Evolutionary conservation across 2,329 filamentous ascomycete species (phyloP), one percentile per base, ranked within the genome.

Genomic region (Bipolaris victoriae): DNA sequence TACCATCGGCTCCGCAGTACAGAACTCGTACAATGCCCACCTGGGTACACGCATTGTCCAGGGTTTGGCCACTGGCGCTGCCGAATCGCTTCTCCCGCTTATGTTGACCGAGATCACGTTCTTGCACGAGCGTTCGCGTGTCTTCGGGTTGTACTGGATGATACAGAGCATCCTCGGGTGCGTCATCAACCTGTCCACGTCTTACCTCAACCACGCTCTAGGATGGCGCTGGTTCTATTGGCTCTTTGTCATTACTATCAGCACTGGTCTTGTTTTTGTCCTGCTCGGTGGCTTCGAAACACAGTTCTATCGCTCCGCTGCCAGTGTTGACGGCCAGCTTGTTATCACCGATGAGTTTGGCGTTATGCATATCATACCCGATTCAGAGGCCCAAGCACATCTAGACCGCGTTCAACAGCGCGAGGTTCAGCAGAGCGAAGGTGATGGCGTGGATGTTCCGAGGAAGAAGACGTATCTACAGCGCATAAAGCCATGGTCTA

Each of bases 171-270:
- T 36, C 7, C 29, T 46, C n/a, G 44, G 31, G 7, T 36, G 29
- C 4, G 24, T 16, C 1, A 15, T 52, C n/a, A 52, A 45, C 40
- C 26, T 52, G 6, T 24, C 50, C 9, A 18, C n/a, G 16, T 22
- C 16, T 2, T 52, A 52, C 29, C 36, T 52, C 31, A 46, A 46
- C 31, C 5, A 36, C 11, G 50, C 22, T n/a, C 31, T 46, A 7
- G 50, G 41, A 10, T 52, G 50, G 50, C 41, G 41, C 10, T 52
- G 50, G 50, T 52, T 37, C 33, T 46, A 37, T 26, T 52, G 50
- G 50, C 5, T 52, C 7, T 40, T 52, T 18, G 41, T 39, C 5
- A 52, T 52, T n/a, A 15, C 18, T 3, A 11, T 46, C 6, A n/a
- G 29, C 7, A 18, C 46, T 13, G 50, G 50, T 3, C 1, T 46